Evolutionary conservation across 495 filamentous ascomycete species (phyloP), one percentile per base, ranked within the genome.

Genomic region (Tuber magnatum): DNA sequence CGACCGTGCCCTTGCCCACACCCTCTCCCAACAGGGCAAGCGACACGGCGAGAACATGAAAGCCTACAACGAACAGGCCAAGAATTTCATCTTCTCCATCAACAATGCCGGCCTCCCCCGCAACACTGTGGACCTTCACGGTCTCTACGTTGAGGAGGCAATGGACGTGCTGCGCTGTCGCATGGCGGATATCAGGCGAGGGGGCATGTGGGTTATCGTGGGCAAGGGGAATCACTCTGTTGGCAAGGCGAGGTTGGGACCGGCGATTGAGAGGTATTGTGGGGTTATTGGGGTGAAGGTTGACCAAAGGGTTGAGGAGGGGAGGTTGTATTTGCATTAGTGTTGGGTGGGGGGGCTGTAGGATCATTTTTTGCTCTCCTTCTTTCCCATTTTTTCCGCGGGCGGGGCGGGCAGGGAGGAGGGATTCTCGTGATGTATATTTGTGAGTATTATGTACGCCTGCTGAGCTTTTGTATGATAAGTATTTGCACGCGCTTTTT

Each of bases 41-140:
- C 82, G 85, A 68, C 93, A 97, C 83, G 93, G 89, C 38, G 87
- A 87, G 70, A 86, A 90, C 80, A 92, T 92, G 88, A 91, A 93
- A 71, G 85, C 88, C 39, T 94, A 94, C 83, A 97, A 97, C 86
- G 87, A 86, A 75, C 91, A 94, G 84, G 94, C 94, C 6, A 92
- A 92, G 32, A 91, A 97, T 71, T 95, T 87, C 83, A 97, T 97
- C 80, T 97, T 99, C 87, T 88, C 91, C 3, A 92, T 93, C 84
- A 97, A 97, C 85, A 99, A 99, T 83, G 87, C 91, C 4, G 86
- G 86, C n/a, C 70, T 28, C 32, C 20, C 74, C 1, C 46, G 5
- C 5, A 92, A 97, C 81, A 92, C 91, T 4, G 95, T 99, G 77
- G 94, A 97, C 85, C 85, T 99, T 68, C 94, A 99, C 80, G 95